Percentiles rank a stretch among this genome's conserved stretches.
Evolutionary conservation across 345 rosid genomes (phyloP).

Genomic region (Aegle marmelos): DNA sequence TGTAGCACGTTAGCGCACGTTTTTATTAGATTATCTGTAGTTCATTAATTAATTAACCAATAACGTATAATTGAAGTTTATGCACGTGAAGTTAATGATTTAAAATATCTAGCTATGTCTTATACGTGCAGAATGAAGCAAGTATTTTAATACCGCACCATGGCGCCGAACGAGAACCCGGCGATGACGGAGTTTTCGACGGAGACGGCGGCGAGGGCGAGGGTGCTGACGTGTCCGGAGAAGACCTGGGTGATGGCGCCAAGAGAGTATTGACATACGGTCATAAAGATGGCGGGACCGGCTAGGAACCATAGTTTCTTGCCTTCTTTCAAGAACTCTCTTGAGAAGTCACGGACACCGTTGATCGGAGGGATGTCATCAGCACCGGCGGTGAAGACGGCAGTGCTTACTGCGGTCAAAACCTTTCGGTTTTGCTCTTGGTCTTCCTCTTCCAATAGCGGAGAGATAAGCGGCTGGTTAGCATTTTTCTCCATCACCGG

Average conservation of each 20-base stretch:
- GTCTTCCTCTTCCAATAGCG: not conserved
- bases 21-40: no score
- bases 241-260: constrained; percentile 81
- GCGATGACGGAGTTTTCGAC: constrained; percentile 83
- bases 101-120: no score
- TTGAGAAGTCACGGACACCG: constrained; percentile 37
- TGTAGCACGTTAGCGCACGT: no score
- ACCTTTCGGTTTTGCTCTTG: not conserved
- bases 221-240: constrained; percentile 69
- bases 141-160: constrained; percentile 36
- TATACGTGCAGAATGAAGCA: no score
- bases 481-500: constrained; percentile 25
- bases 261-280: constrained; percentile 67
- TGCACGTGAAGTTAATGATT: no score
- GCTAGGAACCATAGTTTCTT: constrained; percentile 86
- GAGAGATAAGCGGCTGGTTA: constrained; percentile 35
- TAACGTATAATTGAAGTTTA: no score
- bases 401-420: constrained; percentile 3
- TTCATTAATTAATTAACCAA: no score
- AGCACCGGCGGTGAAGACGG: not conserved
- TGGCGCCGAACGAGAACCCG: constrained; percentile 73
- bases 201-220: constrained; percentile 79
- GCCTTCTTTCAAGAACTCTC: constrained; percentile 48
- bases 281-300: constrained; percentile 88
- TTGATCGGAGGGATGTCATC: constrained; percentile 62